phyloP scores from a whole-genome alignment of 2,329 filamentous ascomycete species.

The Sporothrix dimorphospora region DNA sequence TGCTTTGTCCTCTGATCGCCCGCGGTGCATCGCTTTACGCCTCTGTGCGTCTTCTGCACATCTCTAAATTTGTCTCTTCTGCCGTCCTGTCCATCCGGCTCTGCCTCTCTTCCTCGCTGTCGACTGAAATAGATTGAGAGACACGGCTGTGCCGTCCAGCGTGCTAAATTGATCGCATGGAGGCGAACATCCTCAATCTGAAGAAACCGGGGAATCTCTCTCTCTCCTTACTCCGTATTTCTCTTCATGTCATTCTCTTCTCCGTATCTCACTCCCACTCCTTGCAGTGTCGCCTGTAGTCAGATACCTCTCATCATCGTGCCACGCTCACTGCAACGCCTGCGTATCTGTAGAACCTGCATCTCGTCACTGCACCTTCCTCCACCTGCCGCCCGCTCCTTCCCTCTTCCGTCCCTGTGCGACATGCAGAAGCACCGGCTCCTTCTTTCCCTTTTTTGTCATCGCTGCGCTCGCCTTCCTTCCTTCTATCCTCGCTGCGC shows the following conservation, averaged over 20 bases:
- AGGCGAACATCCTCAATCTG: background rate
- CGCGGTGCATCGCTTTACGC: background rate
- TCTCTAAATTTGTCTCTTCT: constrained; percentile 9
- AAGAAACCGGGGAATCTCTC: background rate
- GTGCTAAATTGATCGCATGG: constrained; percentile 3
- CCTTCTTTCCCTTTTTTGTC: constrained; percentile 7
- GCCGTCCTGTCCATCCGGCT: background rate
- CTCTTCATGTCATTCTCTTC: background rate
- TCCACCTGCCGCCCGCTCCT: background rate
- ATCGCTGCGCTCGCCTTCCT: background rate
- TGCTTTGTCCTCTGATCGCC: constrained; percentile 1
- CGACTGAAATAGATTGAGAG: constrained; percentile 10
- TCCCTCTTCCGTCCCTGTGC: background rate
- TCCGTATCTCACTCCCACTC: background rate
- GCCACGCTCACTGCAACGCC: background rate
- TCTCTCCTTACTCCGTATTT: background rate
- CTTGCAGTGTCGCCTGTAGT: no score
- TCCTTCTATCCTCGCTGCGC: background rate
- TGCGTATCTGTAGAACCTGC: constrained; percentile 16
- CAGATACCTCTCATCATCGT: no score
- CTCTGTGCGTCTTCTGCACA: background rate
- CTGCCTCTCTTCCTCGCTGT: background rate
- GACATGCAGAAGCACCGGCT: constrained; percentile 4
- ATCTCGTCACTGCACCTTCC: constrained; percentile 22
- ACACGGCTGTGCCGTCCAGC: background rate